Evolutionary conservation across 2,329 filamentous ascomycete species (phyloP).

Genomic region (Fusarium anthophilum): DNA sequence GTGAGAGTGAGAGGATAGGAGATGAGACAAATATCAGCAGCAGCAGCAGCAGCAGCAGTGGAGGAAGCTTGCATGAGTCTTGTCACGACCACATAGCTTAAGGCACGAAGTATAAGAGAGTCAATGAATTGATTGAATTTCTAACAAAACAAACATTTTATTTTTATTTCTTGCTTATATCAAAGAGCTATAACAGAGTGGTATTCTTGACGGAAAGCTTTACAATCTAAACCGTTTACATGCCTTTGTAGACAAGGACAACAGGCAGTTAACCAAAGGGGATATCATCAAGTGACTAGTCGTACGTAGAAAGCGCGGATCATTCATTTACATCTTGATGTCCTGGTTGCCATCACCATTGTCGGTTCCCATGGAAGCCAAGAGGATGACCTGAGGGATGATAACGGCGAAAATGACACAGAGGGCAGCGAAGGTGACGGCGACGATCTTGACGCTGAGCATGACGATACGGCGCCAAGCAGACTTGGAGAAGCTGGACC

Average conservation of each 20-base stretch:
- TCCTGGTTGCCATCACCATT: constrained; percentile 3
- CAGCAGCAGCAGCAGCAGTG: constrained; percentile 21
- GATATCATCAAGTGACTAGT: neutral
- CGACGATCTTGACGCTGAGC: constrained; percentile 77
- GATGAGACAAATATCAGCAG: constrained; percentile 13
- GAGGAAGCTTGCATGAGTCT: constrained; percentile 38
- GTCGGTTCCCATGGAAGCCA: constrained; percentile 35
- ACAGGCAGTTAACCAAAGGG: neutral
- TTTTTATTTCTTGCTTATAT: constrained; percentile 13
- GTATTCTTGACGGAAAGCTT: neutral
- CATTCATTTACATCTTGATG: constrained; percentile 14
- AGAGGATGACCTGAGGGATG: constrained; percentile 60
- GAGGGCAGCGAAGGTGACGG: constrained; percentile 60
- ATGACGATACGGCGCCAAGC: constrained; percentile 78
- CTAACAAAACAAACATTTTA: constrained; percentile 17
- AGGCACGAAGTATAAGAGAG: constrained; percentile 39
- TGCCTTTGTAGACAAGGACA: neutral
- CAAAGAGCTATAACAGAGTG: neutral
- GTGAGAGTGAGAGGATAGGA: neutral
- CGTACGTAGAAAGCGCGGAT: neutral
- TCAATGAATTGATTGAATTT: constrained; percentile 38
- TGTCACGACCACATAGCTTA: constrained; percentile 44
- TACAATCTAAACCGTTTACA: neutral
- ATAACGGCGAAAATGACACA: constrained; percentile 60
- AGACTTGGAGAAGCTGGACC: constrained; percentile 78